Conservation (phyloP, 139 green algal genomes). For the Tetratostichococcus sp. region DNA sequence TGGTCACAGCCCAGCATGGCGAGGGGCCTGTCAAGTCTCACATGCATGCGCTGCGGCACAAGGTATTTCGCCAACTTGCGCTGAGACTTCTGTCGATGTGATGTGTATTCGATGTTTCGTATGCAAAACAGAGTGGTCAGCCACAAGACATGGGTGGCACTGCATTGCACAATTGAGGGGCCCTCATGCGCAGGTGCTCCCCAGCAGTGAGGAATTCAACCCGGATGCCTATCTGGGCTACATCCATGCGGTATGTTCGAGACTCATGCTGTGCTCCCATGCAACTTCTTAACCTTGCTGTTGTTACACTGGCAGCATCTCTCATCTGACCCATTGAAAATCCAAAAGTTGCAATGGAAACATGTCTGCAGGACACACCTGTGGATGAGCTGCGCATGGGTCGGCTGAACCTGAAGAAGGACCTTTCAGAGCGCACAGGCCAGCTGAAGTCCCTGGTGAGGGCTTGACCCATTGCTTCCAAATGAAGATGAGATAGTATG, state of each 20-base stretch:
- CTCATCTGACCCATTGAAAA: too few species aligned
- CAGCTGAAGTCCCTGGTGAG: constrained; percentile 73
- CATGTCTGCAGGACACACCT: constrained; percentile 37
- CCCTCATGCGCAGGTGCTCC: constrained; percentile 30
- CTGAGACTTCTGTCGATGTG: too few species aligned
- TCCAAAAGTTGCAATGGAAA: too few species aligned
- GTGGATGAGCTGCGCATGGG: constrained; percentile 56
- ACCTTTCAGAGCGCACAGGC: constrained; percentile 66
- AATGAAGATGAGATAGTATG: too few species aligned
- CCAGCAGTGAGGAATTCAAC: constrained; percentile 47
- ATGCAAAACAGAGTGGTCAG: too few species aligned
- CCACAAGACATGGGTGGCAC: too few species aligned
- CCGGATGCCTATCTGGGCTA: constrained; percentile 42
- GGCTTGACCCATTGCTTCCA: too few species aligned
- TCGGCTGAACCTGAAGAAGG: constrained; percentile 39
- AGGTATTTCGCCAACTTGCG: too few species aligned
- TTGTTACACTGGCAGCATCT: too few species aligned
- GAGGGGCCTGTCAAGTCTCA: not conserved
- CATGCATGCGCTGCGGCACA: not conserved
- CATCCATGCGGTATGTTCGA: constrained; percentile 39
- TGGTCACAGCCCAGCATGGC: not conserved
- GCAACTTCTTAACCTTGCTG: too few species aligned
- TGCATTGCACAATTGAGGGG: not conserved
- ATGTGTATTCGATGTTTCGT: too few species aligned
- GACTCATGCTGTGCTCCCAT: not conserved